Evolutionary conservation across 2,329 filamentous ascomycete genomes (phyloP).

Genomic region (Ophiostoma ips): DNA sequence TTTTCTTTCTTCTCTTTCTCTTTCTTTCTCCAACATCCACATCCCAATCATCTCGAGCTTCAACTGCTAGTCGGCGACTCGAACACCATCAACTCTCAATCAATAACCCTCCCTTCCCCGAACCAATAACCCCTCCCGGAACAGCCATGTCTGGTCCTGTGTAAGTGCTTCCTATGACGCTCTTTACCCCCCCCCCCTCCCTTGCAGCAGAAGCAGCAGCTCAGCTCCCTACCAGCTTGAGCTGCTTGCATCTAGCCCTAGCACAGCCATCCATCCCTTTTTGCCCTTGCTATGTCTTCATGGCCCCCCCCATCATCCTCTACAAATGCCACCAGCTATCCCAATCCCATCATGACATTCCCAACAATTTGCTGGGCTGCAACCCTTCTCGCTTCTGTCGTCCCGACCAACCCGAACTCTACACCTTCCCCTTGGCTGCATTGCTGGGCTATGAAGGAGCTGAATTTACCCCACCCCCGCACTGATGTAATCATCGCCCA

Average conservation of each 20-base stretch:
- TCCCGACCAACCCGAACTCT: neutral
- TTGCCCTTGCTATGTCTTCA: too few relatives aligned
- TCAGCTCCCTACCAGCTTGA: neutral
- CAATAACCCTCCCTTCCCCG: neutral
- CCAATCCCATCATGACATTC: neutral
- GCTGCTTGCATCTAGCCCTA: too few relatives aligned
- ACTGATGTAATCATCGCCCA: slow-evolving; percentile 2
- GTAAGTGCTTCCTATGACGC: slow-evolving; percentile 35
- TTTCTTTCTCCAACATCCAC: neutral
- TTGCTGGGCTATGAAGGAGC: neutral
- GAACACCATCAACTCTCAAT: neutral
- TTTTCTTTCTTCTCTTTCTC: neutral
- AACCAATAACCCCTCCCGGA: neutral
- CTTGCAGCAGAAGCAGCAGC: neutral
- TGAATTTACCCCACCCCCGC: slow-evolving; percentile 14
- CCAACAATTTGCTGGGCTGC: neutral
- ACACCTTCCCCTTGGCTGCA: neutral
- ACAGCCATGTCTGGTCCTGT: slow-evolving; percentile 48
- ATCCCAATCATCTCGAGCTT: neutral
- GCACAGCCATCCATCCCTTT: too few relatives aligned
- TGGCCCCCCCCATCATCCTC: neutral
- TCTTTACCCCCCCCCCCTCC: neutral
- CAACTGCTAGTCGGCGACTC: neutral
- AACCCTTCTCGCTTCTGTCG: neutral
- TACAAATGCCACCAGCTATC: neutral